These are phyloP conservation scores for Penicillium griseofulvum DNA, from an alignment of 2,329 filamentous ascomycete species.

Conservation along the genomic window DNA sequence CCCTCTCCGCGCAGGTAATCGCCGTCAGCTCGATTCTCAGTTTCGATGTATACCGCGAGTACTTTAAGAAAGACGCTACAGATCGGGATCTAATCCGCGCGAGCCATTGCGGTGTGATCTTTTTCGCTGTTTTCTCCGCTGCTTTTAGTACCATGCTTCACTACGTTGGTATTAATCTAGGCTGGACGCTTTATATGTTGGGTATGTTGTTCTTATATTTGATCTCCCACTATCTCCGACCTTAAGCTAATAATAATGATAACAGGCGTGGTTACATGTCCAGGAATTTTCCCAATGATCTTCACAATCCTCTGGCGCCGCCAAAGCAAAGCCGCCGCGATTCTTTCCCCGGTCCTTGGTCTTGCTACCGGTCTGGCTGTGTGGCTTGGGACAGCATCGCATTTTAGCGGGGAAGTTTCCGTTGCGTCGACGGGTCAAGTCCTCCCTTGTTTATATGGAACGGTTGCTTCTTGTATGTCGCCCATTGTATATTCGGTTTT, in stretches of 20 bases:
- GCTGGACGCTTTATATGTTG: constrained; percentile 57
- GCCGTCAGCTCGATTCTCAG: constrained; percentile 55
- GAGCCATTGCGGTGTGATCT: constrained; percentile 54
- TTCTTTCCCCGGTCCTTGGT: constrained; percentile 52
- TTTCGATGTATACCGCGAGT: constrained; percentile 55
- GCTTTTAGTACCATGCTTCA: constrained; percentile 54
- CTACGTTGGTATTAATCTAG: constrained; percentile 54
- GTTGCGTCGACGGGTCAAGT: constrained; percentile 50
- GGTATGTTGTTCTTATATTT: constrained; percentile 23
- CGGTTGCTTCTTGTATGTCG: constrained; percentile 53
- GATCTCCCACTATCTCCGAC: rapidly evolving
- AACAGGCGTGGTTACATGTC: constrained; percentile 51
- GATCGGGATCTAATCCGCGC: constrained; percentile 52
- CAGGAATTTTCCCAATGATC: constrained; percentile 54
- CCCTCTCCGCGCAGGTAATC: constrained; percentile 53
- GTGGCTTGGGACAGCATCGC: constrained; percentile 52
- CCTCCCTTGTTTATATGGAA: constrained; percentile 54
- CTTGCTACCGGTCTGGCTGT: constrained; percentile 52
- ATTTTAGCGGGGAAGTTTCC: constrained; percentile 48
- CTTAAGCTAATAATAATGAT: not conserved
- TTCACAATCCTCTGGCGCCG: constrained; percentile 55
- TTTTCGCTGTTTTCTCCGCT: constrained; percentile 53
- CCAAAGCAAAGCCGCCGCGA: constrained; percentile 51
- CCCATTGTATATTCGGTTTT: constrained; percentile 51
- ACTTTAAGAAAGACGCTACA: constrained; percentile 48